Conservation (phyloP, 2,329 filamentous ascomycete species). For the Cordyceps tenuipes region DNA sequence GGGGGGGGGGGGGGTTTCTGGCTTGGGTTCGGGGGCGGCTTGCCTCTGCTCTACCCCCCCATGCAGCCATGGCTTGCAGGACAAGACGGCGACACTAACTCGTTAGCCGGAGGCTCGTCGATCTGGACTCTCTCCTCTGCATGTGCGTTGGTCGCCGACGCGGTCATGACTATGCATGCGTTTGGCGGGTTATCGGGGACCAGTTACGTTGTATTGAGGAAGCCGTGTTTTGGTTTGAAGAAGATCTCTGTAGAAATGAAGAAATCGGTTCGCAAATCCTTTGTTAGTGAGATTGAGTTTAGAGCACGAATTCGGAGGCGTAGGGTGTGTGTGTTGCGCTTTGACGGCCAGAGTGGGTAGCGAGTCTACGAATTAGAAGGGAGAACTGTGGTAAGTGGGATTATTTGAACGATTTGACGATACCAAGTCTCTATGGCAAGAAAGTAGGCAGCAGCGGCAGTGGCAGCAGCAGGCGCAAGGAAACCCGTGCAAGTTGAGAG, state of each 20-base stretch:
- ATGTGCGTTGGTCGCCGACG: not conserved
- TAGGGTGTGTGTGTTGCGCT: not conserved
- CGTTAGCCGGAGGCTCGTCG: not conserved
- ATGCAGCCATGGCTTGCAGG: not conserved
- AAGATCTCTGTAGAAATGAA: too few species aligned
- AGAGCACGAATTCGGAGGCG: not conserved
- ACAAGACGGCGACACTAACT: not conserved
- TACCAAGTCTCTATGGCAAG: not conserved
- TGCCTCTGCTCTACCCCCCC: not conserved
- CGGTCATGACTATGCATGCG: not conserved
- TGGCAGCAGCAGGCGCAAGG: not conserved
- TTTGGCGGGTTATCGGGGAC: not conserved
- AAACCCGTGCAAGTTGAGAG: not conserved
- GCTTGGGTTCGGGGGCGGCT: not conserved
- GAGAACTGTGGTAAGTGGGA: not conserved
- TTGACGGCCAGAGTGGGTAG: not conserved
- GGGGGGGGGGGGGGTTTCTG: not conserved
- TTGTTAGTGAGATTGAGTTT: slow-evolving; percentile 1
- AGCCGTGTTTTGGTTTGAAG: not conserved
- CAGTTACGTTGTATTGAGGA: not conserved
- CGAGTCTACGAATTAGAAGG: not conserved
- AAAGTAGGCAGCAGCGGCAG: not conserved
- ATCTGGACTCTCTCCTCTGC: not conserved
- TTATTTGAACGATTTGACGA: not conserved
- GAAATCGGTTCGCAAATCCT: not conserved